Conservation (phyloP, 352 stramenopile species). For the Phytophthora hibernalis region DNA sequence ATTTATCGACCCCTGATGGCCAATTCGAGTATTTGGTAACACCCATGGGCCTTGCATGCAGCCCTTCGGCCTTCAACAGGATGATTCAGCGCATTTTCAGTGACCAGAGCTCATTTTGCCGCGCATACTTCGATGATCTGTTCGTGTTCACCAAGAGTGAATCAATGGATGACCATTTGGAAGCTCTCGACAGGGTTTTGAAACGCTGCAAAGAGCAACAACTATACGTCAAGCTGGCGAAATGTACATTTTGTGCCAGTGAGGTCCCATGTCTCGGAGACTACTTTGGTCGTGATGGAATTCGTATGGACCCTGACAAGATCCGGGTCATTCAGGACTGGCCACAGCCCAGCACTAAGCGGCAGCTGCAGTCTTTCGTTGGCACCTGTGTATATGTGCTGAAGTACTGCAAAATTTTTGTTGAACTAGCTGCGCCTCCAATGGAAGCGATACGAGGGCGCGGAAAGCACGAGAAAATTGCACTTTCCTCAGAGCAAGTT, state of each 20-base stretch:
- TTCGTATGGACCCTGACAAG: not conserved
- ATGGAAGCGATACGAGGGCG: not conserved
- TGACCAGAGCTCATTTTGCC: not conserved
- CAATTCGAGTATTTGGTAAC: slow-evolving; percentile 12
- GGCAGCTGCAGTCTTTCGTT: not conserved
- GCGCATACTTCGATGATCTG: slow-evolving; percentile 12
- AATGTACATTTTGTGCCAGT: slow-evolving; percentile 14
- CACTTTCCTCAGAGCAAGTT: not conserved
- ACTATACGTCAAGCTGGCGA: slow-evolving; percentile 15
- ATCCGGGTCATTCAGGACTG: not conserved
- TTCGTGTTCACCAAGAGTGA: slow-evolving; percentile 3
- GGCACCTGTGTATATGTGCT: not conserved
- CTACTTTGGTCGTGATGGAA: not conserved
- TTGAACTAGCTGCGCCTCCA: not conserved
- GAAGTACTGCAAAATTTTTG: not conserved
- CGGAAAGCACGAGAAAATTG: not conserved
- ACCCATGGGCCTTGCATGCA: slow-evolving; percentile 1
- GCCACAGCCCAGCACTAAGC: not conserved
- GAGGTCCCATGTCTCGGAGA: slow-evolving; percentile 2
- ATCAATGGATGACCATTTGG: not conserved
- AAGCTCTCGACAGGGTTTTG: not conserved
- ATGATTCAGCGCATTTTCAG: not conserved
- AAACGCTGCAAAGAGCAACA: not conserved
- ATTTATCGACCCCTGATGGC: not conserved
- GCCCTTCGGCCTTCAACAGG: slow-evolving; percentile 1